Percentiles rank a stretch among this genome's conserved stretches.
Evolutionary conservation across 202 grass and related monocot genomes (phyloP).

Genomic region (Setaria italica): DNA sequence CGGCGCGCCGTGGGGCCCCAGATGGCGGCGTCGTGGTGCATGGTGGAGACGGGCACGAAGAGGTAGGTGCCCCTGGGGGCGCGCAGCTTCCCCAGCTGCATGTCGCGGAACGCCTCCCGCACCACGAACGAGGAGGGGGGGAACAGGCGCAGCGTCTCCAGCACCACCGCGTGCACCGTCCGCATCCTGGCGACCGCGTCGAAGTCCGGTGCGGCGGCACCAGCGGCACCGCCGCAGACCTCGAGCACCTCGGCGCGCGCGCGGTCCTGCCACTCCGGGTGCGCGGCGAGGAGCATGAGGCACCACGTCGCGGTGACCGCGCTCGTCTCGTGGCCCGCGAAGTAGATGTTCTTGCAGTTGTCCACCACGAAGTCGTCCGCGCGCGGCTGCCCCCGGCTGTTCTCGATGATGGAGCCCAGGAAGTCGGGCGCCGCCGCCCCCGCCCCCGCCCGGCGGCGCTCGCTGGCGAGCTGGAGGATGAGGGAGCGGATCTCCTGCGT

Average conservation of each 20-base stretch:
- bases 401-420: conserved; percentile 62
- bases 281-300: conserved; percentile 79
- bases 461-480: conserved; percentile 63
- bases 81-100: conserved; percentile 54
- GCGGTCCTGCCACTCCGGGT: conserved; percentile 77
- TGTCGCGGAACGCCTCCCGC: conserved; percentile 75
- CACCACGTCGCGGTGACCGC: conserved; percentile 78
- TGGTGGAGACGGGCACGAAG: conserved; percentile 70
- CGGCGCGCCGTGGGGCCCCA: conserved; percentile 63
- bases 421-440: conserved; percentile 32
- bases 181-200: conserved; percentile 50
- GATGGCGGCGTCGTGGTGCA: conserved; percentile 71
- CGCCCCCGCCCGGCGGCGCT: conserved; percentile 4
- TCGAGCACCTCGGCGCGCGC: conserved; percentile 63
- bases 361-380: conserved; percentile 81
- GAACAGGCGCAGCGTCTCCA: conserved; percentile 85
- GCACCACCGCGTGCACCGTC: conserved; percentile 66
- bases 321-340: conserved; percentile 81
- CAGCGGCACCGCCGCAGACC: conserved; percentile 21
- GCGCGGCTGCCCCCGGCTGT: conserved; percentile 39
- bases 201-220: conserved; percentile 21
- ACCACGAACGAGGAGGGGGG: conserved; percentile 71
- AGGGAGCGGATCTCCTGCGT: conserved; percentile 65
- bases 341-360: conserved; percentile 97
- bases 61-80: conserved; percentile 70